Evolutionary conservation across 768 basidiomycete genomes (phyloP).

Genomic region (Aureoboletus auriporus): DNA sequence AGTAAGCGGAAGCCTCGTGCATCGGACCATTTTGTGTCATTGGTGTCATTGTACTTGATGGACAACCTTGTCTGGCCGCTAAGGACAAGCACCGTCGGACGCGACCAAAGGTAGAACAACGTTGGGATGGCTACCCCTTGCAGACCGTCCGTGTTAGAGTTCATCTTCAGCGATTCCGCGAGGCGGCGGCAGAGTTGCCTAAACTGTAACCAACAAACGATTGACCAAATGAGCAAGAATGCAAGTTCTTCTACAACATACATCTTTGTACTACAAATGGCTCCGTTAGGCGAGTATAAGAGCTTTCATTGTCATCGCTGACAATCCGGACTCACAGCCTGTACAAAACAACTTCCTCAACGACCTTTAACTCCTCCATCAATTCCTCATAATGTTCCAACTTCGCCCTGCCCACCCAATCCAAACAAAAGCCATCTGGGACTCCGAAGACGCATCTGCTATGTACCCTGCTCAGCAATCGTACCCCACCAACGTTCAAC

Average conservation of each 20-base stretch:
- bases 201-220: conserved; percentile 32
- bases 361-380: conserved; percentile 15
- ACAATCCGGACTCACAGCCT: conserved; percentile 14
- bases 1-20: too few relatives aligned
- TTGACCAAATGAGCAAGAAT: conserved; percentile 30
- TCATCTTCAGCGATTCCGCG: too few relatives aligned
- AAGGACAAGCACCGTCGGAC: not conserved
- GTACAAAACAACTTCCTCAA: conserved; percentile 13
- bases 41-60: conserved; percentile 19
- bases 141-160: conserved; percentile 14
- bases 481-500: conserved; percentile 44
- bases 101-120: conserved; percentile 27
- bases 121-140: conserved; percentile 27
- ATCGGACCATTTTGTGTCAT: not conserved
- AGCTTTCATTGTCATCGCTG: conserved; percentile 11
- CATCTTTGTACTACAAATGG: conserved; percentile 33
- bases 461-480: conserved; percentile 30
- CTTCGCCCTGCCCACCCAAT: conserved; percentile 33
- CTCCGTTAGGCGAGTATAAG: conserved; percentile 25
- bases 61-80: conserved; percentile 13
- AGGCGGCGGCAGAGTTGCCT: too few relatives aligned
- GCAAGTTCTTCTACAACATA: conserved; percentile 23
- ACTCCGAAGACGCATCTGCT: conserved; percentile 28
- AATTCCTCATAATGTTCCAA: conserved; percentile 30
- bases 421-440: conserved; percentile 35